Evolutionary conservation across 805 yeast genomes (phyloP), one percentile per base, ranked within the genome.

Genomic region (Millerozyma acaciae): DNA sequence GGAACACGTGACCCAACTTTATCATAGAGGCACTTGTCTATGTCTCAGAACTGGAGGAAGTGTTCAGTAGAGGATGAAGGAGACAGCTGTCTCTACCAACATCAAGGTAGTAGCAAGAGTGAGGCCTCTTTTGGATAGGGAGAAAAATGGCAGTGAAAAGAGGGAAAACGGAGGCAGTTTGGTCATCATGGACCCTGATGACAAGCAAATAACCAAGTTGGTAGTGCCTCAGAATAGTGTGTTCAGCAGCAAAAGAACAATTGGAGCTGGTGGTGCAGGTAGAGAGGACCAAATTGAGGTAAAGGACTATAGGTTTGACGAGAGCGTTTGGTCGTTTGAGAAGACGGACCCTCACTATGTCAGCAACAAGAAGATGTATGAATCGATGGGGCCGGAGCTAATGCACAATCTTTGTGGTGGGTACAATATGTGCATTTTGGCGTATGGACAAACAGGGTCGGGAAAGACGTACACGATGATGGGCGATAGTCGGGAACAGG

Each of bases 371-470:
- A 52, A 52, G 2, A 71, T 82, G 4, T 84, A 80, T 47, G 49
- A 57, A 2, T 53, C 60, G 8, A 64, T 78, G 12, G 94, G 89
- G 1, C 63, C 66, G 8, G 79, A 76, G 26, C 62, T 80, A 37
- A 57, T 84, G 6, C 67, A 72, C 17, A 86, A 66, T 34, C 45
- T 52, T 24, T 65, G 60, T 35, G 60, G 57, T 28, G 71, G 71
- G 5, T 63, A 42, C 44, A 65, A 65, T 38, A 66, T 62, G n/a
- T 65, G 71, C 35, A 44, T 65, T 10, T 42, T 65, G 26, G 70
- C 70, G 3, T 65, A 65, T 38, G 71, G 71, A 5, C 70, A 64
- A 43, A 65, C 70, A 4, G 58, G 69, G 6, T 56, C 68, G 1
- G 71, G 70, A 2, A 65, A 65, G 40, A 65, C 71, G 1, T 54